Evolutionary conservation across 352 stramenopile species (phyloP), one percentile per base, ranked within the genome.

Genomic region (Hyphochytrium catenoides): DNA sequence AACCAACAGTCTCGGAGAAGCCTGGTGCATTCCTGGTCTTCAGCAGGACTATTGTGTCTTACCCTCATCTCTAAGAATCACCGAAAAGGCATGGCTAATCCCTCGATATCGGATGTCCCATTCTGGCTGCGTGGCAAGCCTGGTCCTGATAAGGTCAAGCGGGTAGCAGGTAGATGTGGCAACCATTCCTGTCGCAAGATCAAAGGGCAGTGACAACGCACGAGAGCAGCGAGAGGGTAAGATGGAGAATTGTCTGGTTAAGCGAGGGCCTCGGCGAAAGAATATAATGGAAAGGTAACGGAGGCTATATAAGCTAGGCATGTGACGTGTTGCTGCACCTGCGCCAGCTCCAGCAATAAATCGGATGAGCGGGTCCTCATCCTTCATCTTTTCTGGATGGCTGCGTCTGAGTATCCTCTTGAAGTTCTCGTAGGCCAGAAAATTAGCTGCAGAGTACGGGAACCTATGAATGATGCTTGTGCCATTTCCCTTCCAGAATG

Each of bases 401-500:
- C 9, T 26, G 43, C 18, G 26, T 31, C 14, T 18, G 47, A 56
- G 36, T 26, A 46, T 27, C 32, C 59, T 58, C 65, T 71, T 79
- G 60, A 84, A 43, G 62, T 77, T 64, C 55, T 96, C 85, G 43
- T 92, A 96, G 26, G 81, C 82, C 48, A 82, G 92, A 52, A 96
- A 96, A 41, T 96, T 95, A 42, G 95, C 89, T 0, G 81, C 85
- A 27, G 75, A 92, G 52, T 94, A 96, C 31, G 85, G 85, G 54
- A 96, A 95, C 12, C 85, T 67, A 53, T 96, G 85, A 19, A 96
- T 47, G 8, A 94, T 78, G 22, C 75, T 93, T 16, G 83, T 87
- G 19, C 82, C 83, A 45, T 96, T 96, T 32, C 85, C 85, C 43
- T 91, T 94, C 85, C 85, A 96, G 8, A 96, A 62, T 36, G 75